Conservation (phyloP, 257 asterid genomes). For the Solanum lycopersicoides region DNA sequence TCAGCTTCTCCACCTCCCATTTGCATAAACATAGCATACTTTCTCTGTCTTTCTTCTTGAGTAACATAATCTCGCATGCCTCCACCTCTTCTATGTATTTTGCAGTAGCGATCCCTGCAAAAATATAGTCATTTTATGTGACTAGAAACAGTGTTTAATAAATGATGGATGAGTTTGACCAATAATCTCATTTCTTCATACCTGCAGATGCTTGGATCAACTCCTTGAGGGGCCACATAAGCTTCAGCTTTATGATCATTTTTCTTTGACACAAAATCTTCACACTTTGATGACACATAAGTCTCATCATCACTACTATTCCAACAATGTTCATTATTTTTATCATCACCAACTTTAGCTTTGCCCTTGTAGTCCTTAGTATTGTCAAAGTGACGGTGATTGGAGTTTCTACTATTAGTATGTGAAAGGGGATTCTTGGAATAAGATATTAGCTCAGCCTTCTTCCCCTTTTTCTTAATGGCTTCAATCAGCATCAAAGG, state of each 20-base stretch:
- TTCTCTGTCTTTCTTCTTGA: background rate
- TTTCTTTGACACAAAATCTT: slow-evolving; percentile 8
- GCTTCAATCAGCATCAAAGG: background rate
- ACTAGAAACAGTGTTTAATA: too few relatives aligned
- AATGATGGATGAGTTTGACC: background rate
- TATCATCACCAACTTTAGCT: background rate
- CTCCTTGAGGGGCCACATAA: background rate
- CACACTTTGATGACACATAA: slow-evolving; percentile 8
- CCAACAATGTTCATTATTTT: background rate
- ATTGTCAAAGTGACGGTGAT: background rate
- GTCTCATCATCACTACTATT: background rate
- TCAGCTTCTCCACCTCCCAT: background rate
- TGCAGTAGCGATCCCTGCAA: slow-evolving; percentile 3
- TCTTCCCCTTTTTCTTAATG: background rate
- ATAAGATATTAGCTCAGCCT: background rate
- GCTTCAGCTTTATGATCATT: background rate
- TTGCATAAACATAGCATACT: background rate
- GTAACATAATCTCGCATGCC: background rate
- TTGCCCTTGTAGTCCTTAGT: background rate
- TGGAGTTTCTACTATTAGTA: background rate
- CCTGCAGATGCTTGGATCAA: slow-evolving; percentile 9
- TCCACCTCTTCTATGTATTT: background rate
- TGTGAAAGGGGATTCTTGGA: background rate
- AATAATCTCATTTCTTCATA: too few relatives aligned
- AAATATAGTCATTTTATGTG: background rate